Evolutionary conservation across 2,329 filamentous ascomycete species (phyloP).

Genomic region (Ploettnerulaceae sp.): DNA sequence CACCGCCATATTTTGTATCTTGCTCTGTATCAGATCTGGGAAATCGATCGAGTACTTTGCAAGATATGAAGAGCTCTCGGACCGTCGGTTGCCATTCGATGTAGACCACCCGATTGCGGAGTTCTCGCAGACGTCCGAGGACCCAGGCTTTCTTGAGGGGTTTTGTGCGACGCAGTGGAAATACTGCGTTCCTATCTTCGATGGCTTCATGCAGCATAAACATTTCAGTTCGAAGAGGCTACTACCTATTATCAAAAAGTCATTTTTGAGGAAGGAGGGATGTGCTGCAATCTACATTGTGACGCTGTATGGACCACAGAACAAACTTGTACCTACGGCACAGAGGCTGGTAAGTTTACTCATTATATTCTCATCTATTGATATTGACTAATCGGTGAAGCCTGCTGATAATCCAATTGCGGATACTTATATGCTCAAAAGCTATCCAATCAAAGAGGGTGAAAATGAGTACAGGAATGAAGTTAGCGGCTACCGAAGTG

Average conservation of each 20-base stretch:
- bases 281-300: conserved; percentile 24
- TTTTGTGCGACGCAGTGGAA: conserved; percentile 31
- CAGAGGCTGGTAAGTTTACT: too few species aligned
- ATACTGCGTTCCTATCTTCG: conserved; percentile 28
- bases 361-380: too few species aligned
- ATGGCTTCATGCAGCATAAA: conserved; percentile 20
- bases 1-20: conserved; percentile 23
- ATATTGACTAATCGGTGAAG: too few species aligned
- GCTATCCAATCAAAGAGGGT: too few species aligned
- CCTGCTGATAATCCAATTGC: too few species aligned
- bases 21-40: conserved; percentile 20
- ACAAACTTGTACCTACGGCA: conserved; percentile 19
- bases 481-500: conserved; percentile 26
- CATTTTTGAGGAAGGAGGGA: conserved; percentile 17
- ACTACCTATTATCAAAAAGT: conserved; percentile 28
- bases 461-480: conserved; percentile 27
- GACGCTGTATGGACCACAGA: conserved; percentile 27
- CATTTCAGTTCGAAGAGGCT: conserved; percentile 25
- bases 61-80: conserved; percentile 19
- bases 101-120: conserved; percentile 12
- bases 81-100: conserved; percentile 28
- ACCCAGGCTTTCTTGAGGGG: conserved; percentile 21
- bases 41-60: conserved; percentile 21
- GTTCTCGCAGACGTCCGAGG: conserved; percentile 16
- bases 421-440: too few species aligned